Conservation (phyloP, 257 asterid genomes). For the Dorcoceras hygrometricum region DNA sequence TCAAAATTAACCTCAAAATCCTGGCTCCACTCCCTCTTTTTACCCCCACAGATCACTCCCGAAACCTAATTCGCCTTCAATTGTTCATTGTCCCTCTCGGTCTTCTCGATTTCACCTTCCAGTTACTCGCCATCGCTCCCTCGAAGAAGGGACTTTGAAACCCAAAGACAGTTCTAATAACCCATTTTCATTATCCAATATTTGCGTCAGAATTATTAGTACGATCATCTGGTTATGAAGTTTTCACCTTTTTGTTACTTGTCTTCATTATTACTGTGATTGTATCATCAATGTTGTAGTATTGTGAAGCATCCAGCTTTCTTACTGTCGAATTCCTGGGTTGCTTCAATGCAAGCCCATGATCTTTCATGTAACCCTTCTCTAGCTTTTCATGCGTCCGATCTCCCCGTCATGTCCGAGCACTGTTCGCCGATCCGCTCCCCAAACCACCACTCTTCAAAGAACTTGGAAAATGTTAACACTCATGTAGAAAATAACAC, state of each 20-base stretch:
- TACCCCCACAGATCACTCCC: conserved; percentile 26
- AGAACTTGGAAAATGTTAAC: conserved; percentile 22
- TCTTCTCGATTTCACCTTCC: conserved; percentile 17
- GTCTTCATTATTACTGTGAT: conserved; percentile 13
- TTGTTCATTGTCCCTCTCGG: conserved; percentile 19
- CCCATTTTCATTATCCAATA: conserved; percentile 26
- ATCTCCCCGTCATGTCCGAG: conserved; percentile 43
- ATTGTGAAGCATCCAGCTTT: conserved; percentile 29
- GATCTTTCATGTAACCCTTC: conserved; percentile 43
- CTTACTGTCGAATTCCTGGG: conserved; percentile 19
- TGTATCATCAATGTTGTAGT: conserved; percentile 11
- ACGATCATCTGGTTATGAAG: conserved; percentile 17
- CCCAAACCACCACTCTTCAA: conserved; percentile 32
- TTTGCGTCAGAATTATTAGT: conserved; percentile 1
- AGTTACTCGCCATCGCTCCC: conserved; percentile 18
- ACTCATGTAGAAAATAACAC: conserved; percentile 29
- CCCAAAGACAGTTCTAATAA: conserved; percentile 21
- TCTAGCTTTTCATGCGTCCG: conserved; percentile 34
- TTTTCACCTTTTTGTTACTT: conserved; percentile 23
- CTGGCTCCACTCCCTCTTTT: conserved; percentile 1
- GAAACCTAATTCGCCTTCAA: conserved; percentile 28
- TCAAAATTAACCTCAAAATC: neutral
- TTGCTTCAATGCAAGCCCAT: conserved; percentile 48
- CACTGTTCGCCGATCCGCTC: conserved; percentile 70
- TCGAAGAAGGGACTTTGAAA: conserved; percentile 20